Conservation (phyloP, 2,329 filamentous ascomycete genomes). For the Alternaria ethzedia region DNA sequence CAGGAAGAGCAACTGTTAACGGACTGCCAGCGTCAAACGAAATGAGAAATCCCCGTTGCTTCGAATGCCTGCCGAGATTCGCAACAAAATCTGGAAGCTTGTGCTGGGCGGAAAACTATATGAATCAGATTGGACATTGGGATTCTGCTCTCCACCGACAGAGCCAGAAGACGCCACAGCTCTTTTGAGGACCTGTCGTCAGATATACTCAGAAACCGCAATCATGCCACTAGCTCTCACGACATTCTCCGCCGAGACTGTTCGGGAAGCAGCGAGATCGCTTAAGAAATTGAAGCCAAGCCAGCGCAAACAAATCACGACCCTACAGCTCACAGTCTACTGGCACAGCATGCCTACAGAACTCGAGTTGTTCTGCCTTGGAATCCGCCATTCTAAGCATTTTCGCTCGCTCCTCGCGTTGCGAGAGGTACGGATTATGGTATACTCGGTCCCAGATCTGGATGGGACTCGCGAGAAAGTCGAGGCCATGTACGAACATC, state of each 20-base stretch:
- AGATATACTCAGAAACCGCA: slow-evolving; percentile 19
- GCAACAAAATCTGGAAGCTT: slow-evolving; percentile 20
- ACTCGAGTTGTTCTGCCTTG: too few species aligned
- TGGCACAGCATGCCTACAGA: too few species aligned
- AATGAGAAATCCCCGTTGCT: slow-evolving; percentile 20
- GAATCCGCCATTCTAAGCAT: too few species aligned
- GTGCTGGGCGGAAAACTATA: slow-evolving; percentile 15
- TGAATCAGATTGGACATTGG: too few species aligned
- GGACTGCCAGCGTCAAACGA: slow-evolving; percentile 1
- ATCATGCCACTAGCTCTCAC: slow-evolving; percentile 1
- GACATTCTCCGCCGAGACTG: not conserved
- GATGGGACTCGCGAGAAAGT: too few species aligned
- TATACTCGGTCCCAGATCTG: too few species aligned
- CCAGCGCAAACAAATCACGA: not conserved
- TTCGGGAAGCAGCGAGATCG: too few species aligned
- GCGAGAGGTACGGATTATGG: too few species aligned
- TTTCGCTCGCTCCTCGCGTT: too few species aligned
- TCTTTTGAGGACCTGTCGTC: slow-evolving; percentile 14
- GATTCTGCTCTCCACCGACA: too few species aligned
- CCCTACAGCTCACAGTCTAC: too few species aligned
- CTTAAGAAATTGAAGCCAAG: not conserved
- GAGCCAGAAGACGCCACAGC: not conserved
- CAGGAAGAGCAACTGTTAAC: not conserved
- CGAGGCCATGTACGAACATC: not conserved
- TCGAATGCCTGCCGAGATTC: slow-evolving; percentile 20